Base-by-base conservation (phyloP, 1,139 yeast genomes). In the Suhomyces maxii region DNA sequence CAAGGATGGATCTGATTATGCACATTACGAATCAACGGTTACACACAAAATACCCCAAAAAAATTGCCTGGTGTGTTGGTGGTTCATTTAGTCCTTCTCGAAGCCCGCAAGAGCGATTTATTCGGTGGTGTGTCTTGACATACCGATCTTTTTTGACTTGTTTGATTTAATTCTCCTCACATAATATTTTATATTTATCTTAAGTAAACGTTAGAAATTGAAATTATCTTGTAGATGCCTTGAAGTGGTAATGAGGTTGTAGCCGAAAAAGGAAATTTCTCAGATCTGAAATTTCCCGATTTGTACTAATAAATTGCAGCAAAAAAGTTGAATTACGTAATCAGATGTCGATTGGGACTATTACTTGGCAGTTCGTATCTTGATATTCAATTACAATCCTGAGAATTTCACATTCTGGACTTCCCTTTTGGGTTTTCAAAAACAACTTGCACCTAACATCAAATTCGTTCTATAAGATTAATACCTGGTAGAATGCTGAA, bases 1-100 rank as follows among this genome's bases (percentile, higher is more conserved):
- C 11, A 46, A 30, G 49, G 49, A 46, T 46, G 44, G 45, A 12
- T 34, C 37, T 26, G 35, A 45, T 38, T 41, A 39, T 28, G 45
- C 45, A 38, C 37, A 32, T 23, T 18, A 40, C 26, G 44, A 26
- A 37, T 10, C 23, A 34, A 32, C 44, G 10, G 26, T 12, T 31
- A 26, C 36, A 37, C 25, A 41, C 38, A 41, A 45, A 38, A 45
- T 41, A 45, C 44, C 48, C 48, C 13, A 13, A n/a, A 18, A 35
- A 12, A 25, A 40, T 34, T 26, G 38, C 38, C 25, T 37, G 28
- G 23, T n/a, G 26, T 12, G 30, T 41, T 34, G 44, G 44, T 37
- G 41, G 44, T 41, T 37, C 37, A 28, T 10, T 34, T 37, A 7
- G 41, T 26, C 35, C 39, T 42, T 40, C 38, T 36, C 26, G 26